These are phyloP conservation scores for Geopyxis carbonaria DNA, from an alignment of 495 filamentous ascomycete genomes.

Conservation along the genomic window DNA sequence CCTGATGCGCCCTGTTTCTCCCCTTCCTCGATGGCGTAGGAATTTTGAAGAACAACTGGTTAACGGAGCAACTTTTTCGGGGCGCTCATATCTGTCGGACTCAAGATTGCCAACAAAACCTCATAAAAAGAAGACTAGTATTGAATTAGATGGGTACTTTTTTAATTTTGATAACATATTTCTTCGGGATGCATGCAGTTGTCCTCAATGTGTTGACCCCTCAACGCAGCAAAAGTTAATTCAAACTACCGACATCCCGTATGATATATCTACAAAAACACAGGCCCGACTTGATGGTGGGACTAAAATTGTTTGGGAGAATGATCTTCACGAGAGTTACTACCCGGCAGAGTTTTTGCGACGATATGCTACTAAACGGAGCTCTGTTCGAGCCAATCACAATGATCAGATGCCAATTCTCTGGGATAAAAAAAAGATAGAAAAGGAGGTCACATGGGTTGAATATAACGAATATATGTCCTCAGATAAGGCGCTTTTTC, in stretches of 20 bases:
- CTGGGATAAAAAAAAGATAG: slow-evolving; percentile 29
- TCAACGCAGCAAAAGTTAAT: slow-evolving; percentile 72
- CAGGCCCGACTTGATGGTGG: slow-evolving; percentile 25
- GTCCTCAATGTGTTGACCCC: slow-evolving; percentile 52
- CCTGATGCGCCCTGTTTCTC: too few relatives aligned
- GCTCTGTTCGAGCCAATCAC: slow-evolving; percentile 11
- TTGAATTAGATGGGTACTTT: slow-evolving; percentile 15
- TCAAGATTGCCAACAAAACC: too few relatives aligned
- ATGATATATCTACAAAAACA: slow-evolving; percentile 28
- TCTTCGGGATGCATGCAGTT: slow-evolving; percentile 64
- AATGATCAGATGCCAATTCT: slow-evolving; percentile 18
- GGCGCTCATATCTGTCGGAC: too few relatives aligned
- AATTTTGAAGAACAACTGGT: too few relatives aligned
- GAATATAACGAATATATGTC: slow-evolving; percentile 55
- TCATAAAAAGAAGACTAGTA: too few relatives aligned
- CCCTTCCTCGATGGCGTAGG: too few relatives aligned
- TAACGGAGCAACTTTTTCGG: too few relatives aligned
- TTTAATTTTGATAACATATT: slow-evolving; percentile 28
- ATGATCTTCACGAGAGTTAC: slow-evolving; percentile 42
- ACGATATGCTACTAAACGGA: slow-evolving; percentile 7
- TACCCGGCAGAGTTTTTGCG: slow-evolving; percentile 28
- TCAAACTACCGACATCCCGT: slow-evolving; percentile 52
- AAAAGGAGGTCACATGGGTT: slow-evolving; percentile 30
- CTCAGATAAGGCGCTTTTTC: slow-evolving; percentile 33
- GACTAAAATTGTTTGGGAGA: slow-evolving; percentile 43